Base-by-base conservation (phyloP, 2,329 filamentous ascomycete genomes). In the Calonectria naviculata region DNA sequence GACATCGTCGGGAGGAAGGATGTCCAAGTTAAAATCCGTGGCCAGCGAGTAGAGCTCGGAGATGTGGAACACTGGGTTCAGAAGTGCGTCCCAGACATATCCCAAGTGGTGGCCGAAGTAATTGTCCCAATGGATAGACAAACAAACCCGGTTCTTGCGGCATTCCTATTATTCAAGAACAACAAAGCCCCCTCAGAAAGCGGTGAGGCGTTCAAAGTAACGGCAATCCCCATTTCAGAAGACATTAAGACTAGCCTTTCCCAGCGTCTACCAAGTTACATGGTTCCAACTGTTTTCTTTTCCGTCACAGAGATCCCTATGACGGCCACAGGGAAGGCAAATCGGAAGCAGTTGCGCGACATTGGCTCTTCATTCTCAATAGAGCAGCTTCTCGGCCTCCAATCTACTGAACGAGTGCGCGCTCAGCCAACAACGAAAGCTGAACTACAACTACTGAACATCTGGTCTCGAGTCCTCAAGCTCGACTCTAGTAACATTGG, bases 381-480 rank as follows among this genome's bases (percentile, higher is more conserved):
- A 5, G 17, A 64, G 31, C 29, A 89, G 80, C 28, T 47, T 5
- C 28, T 83, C 89, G 19, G 81, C 81, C 7, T 83, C 85, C 71
- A 52, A 56, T 1, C 12, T 26, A 3, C 64, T n/a, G n/a, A n/a
- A n/a, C 17, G 13, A 21, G 42, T 28, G 15, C 42, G 8, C 28
- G 21, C 13, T 21, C 66, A 52, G 34, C 72, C 74, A 5, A 56
- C 49, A 26, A 56, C 56, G 4, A 47, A 47, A 12, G 29, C 52
- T 1, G 38, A 80, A 28, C 56, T 71, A 6, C 76, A 77, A 4
- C 72, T 85, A 13, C 80, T 78, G 19, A 64, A 60, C 8, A 77
- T 84, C 24, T 87, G 85, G 84, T 76, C 78, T 6, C 76, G 79
- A 2, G 75, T 85, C 0, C 78, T 87, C 4, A 75, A 74, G 4